Conservation (phyloP, 345 rosid species). For the Balakata baccata region DNA sequence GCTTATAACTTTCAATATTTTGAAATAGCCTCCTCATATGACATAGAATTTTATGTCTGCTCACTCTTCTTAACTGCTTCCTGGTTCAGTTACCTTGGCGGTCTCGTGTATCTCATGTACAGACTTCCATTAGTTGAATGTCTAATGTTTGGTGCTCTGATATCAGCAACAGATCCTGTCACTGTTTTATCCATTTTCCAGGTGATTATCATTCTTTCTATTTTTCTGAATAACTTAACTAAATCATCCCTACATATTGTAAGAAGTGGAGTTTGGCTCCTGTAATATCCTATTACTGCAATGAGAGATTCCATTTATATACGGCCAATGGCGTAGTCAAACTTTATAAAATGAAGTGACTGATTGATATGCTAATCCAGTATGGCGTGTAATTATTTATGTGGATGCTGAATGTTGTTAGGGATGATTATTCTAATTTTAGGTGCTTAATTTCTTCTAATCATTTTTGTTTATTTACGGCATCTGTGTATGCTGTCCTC, state of each 20-base stretch:
- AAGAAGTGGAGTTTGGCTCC: not conserved
- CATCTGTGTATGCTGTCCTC: conserved; percentile 9
- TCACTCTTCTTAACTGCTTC: conserved; percentile 13
- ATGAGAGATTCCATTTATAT: not conserved
- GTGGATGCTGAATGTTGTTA: conserved; percentile 4
- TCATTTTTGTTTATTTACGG: not conserved
- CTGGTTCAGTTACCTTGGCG: conserved; percentile 79
- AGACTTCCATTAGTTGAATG: conserved; percentile 89
- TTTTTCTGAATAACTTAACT: conserved; percentile 1
- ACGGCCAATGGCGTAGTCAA: not conserved
- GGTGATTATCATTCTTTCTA: conserved; percentile 36
- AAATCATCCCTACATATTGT: not conserved
- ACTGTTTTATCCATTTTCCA: conserved; percentile 96
- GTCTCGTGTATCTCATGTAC: conserved; percentile 77
- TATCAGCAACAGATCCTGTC: conserved; percentile 99
- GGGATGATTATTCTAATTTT: not conserved
- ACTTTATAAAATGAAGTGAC: not conserved
- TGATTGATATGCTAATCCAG: not conserved
- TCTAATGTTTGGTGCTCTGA: conserved; percentile 96
- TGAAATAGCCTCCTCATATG: not conserved
- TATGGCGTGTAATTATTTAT: not conserved
- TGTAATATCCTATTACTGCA: not conserved
- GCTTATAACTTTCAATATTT: not conserved
- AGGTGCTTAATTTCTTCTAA: not conserved
- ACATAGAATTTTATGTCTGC: not conserved